A percentile compares a stretch with the other conserved stretches of the same genome.
Evolutionary conservation across 148 eudicot genomes (phyloP).

Genomic region (Rhododendron williamsianum): DNA sequence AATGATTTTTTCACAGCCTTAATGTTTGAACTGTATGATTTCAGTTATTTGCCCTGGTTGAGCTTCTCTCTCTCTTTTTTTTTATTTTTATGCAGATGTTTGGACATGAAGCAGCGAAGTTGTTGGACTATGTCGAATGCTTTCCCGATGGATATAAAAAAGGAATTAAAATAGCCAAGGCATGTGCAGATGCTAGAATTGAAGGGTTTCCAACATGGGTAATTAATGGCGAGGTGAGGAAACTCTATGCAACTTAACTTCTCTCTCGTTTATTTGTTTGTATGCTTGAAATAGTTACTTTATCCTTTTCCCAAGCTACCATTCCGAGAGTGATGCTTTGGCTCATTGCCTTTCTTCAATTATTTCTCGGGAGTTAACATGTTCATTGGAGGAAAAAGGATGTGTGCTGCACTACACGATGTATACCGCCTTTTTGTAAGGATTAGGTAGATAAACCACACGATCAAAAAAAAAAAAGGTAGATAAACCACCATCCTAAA

Average conservation of each 20-base stretch:
- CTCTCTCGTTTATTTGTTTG: neutral
- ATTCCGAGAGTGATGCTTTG: neutral
- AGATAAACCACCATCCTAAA: neutral
- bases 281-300: neutral
- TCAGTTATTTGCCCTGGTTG: neutral
- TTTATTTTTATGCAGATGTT: conserved; percentile 49
- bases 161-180: conserved; percentile 55
- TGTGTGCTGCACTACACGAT: neutral
- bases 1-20: neutral
- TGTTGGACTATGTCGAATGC: conserved; percentile 89
- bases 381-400: neutral
- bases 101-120: conserved; percentile 80
- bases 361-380: neutral
- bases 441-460: neutral
- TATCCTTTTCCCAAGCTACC: neutral
- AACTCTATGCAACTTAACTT: conserved; percentile 4
- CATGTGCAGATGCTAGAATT: conserved; percentile 53
- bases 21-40: neutral
- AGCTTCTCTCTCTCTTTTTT: neutral
- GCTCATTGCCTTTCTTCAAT: neutral
- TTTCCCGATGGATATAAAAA: conserved; percentile 71
- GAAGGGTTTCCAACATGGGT: conserved; percentile 93
- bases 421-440: neutral
- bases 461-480: too few species aligned
- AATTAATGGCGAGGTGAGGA: conserved; percentile 72